phyloP scores from a whole-genome alignment of 2,329 filamentous ascomycete species.

The Aureobasidium sp. region DNA sequence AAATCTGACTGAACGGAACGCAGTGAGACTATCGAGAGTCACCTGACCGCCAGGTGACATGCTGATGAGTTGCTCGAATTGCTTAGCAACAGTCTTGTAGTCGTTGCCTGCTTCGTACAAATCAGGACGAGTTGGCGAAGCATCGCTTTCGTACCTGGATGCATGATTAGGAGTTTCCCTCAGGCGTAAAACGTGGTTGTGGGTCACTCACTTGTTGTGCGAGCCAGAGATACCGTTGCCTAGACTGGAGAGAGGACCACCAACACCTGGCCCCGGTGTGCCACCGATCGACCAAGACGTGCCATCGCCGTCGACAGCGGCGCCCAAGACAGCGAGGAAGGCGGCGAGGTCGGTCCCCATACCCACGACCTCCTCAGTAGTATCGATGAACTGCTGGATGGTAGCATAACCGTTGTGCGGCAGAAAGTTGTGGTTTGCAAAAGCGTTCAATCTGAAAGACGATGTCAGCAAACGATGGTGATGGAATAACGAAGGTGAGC shows the following conservation, averaged over 20 bases:
- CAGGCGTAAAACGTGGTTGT: neutral
- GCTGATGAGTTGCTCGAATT: slow-evolving; percentile 20
- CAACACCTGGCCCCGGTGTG: slow-evolving; percentile 8
- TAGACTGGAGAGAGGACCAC: slow-evolving; percentile 15
- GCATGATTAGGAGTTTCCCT: neutral
- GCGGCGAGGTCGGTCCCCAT: slow-evolving; percentile 27
- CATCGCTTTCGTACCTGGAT: slow-evolving; percentile 25
- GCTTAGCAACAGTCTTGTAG: slow-evolving; percentile 18
- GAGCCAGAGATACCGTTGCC: slow-evolving; percentile 18
- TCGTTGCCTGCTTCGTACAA: slow-evolving; percentile 21
- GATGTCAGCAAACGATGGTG: slow-evolving; percentile 3
- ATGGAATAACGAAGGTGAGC: neutral
- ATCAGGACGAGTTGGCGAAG: slow-evolving; percentile 24
- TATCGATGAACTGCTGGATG: slow-evolving; percentile 26
- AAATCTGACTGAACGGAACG: neutral
- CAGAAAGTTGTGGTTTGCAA: slow-evolving; percentile 27
- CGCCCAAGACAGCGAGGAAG: slow-evolving; percentile 26
- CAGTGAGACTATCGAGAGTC: slow-evolving; percentile 12
- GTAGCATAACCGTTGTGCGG: slow-evolving; percentile 27
- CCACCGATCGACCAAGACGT: slow-evolving; percentile 23
- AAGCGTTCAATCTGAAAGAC: slow-evolving; percentile 17
- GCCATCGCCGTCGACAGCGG: slow-evolving; percentile 23
- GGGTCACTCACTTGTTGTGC: slow-evolving; percentile 21
- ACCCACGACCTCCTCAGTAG: slow-evolving; percentile 23
- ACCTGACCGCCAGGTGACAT: neutral